phyloP scores from a whole-genome alignment of 2,329 filamentous ascomycete genomes.

The Fusarium duplospermum region DNA sequence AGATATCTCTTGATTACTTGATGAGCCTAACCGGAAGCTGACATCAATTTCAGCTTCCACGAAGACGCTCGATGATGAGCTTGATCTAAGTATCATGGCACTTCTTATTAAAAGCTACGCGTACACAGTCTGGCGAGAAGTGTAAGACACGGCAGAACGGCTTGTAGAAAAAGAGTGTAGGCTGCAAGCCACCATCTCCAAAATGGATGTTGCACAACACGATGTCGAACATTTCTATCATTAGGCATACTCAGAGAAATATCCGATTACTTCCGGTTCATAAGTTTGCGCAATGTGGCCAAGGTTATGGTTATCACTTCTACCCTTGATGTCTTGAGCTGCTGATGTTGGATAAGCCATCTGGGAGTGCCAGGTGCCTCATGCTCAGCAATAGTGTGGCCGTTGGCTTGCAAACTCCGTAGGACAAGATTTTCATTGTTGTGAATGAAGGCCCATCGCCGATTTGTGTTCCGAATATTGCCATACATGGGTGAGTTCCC shows the following conservation, averaged over 20 bases:
- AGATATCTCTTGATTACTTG: not conserved
- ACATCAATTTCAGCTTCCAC: not conserved
- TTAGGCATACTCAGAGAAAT: not conserved
- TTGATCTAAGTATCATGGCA: not conserved
- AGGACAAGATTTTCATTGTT: not conserved
- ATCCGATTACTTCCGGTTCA: not conserved
- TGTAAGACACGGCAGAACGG: not conserved
- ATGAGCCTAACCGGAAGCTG: not conserved
- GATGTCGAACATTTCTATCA: not conserved
- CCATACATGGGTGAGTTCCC: not conserved
- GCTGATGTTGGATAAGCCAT: not conserved
- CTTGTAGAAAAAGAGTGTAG: not conserved
- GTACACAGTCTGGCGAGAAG: not conserved
- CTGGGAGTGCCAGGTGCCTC: not conserved
- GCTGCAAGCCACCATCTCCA: not conserved
- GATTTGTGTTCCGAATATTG: not conserved
- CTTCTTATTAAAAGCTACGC: not conserved
- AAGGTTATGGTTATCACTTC: not conserved
- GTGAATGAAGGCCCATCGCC: too few relatives aligned
- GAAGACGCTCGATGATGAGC: not conserved
- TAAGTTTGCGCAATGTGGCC: not conserved
- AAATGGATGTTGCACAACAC: not conserved
- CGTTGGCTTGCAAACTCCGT: not conserved
- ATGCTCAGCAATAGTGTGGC: not conserved
- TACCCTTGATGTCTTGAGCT: not conserved